A percentile compares a stretch with the other conserved stretches of the same genome.
These are phyloP conservation scores for Prosopis cineraria DNA, from an alignment of 306 rosid genomes.

Conservation along the genomic window DNA sequence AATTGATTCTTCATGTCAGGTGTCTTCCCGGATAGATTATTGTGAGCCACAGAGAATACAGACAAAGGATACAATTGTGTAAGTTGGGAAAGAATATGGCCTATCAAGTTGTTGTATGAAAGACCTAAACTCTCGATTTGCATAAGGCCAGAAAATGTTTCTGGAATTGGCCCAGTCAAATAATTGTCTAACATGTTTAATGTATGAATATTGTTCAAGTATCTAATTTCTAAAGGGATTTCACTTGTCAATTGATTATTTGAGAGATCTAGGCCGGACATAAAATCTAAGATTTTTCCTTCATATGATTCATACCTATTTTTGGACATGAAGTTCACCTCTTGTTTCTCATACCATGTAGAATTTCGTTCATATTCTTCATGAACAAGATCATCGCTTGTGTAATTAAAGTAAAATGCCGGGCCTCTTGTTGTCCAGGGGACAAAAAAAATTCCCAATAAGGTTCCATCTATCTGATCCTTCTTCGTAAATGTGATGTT, in stretches of 20 bases:
- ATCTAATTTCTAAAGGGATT: slow-evolving; percentile 5
- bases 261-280: slow-evolving; percentile 29
- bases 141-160: background rate
- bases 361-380: background rate
- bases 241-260: background rate
- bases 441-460: background rate
- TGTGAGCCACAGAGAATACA: too few species aligned
- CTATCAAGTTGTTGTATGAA: slow-evolving; percentile 2
- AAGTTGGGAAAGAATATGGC: background rate
- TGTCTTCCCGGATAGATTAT: too few species aligned
- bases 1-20: too few species aligned
- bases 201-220: background rate
- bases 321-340: slow-evolving; percentile 9
- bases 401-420: background rate
- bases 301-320: background rate
- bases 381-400: background rate
- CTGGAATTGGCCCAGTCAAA: slow-evolving; percentile 13
- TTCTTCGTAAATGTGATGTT: background rate
- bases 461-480: background rate
- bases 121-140: background rate
- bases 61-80: background rate
- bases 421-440: too few species aligned
- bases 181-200: slow-evolving; percentile 30
- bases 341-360: background rate
- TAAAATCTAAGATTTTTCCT: too few species aligned